Evolutionary conservation across 768 basidiomycete genomes (phyloP).

Genomic region (Lactifluus subvellereus): DNA sequence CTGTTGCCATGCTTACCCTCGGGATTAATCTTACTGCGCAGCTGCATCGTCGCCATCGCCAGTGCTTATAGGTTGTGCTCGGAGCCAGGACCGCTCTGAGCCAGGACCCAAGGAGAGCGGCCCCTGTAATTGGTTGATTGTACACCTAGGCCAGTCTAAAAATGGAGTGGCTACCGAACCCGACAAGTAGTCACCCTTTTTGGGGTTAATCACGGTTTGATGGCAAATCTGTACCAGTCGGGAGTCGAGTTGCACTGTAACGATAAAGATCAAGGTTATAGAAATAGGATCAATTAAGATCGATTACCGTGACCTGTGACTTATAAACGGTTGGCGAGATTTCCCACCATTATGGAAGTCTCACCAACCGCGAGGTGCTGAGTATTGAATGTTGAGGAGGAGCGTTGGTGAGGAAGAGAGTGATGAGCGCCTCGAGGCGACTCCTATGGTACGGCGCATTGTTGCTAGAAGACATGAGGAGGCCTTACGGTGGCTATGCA

Average conservation of each 20-base stretch:
- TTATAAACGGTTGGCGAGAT: background rate
- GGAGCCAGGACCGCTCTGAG: background rate
- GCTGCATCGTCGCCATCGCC: slow-evolving; percentile 3
- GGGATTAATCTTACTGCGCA: background rate
- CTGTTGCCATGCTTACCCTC: slow-evolving; percentile 20
- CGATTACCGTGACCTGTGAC: slow-evolving; percentile 10
- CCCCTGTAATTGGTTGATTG: background rate
- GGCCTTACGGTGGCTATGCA: slow-evolving; percentile 22
- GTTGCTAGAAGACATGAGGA: slow-evolving; percentile 15
- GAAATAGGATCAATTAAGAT: slow-evolving; percentile 3
- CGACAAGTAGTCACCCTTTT: background rate
- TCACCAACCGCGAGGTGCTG: background rate
- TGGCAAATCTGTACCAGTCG: slow-evolving; percentile 1
- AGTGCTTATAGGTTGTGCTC: background rate
- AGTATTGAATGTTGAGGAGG: slow-evolving; percentile 5
- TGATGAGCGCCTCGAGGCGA: slow-evolving; percentile 16
- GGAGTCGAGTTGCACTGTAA: background rate
- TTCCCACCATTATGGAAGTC: background rate
- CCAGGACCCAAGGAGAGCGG: background rate
- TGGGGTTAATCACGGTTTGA: slow-evolving; percentile 10
- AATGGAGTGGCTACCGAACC: background rate
- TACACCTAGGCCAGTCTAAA: background rate
- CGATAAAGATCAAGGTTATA: slow-evolving; percentile 21
- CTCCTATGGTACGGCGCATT: slow-evolving; percentile 6
- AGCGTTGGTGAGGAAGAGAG: background rate